These are phyloP conservation scores for Rhynchosporium graminicola DNA, from an alignment of 2,329 filamentous ascomycete species.

Conservation along the genomic window DNA sequence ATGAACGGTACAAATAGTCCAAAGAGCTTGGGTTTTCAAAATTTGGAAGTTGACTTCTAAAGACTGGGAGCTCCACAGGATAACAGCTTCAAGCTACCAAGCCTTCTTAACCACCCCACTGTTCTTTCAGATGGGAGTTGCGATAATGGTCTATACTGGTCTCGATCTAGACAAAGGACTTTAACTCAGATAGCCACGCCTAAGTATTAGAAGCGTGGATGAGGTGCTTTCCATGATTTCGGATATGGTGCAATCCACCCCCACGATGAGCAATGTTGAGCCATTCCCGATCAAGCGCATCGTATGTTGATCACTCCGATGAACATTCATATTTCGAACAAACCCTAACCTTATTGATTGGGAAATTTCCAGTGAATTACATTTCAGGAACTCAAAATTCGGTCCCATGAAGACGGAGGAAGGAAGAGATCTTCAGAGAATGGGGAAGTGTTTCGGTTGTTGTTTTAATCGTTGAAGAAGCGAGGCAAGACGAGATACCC, in stretches of 20 bases:
- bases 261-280: constrained; percentile 18
- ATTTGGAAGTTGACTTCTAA: neutral
- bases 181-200: neutral
- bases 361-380: too few species aligned
- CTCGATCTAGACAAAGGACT: too few species aligned
- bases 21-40: too few species aligned
- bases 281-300: neutral
- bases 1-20: neutral
- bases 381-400: neutral
- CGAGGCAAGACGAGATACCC: neutral
- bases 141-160: neutral
- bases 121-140: neutral
- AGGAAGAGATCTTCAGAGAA: neutral
- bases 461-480: neutral
- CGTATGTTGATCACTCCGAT: neutral
- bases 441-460: neutral
- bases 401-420: neutral
- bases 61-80: neutral
- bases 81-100: constrained; percentile 1
- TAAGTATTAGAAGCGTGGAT: neutral
- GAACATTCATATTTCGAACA: neutral
- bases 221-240: neutral
- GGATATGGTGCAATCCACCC: constrained; percentile 23
- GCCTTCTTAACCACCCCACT: neutral
- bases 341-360: too few species aligned